These are phyloP conservation scores for Vitis rotundifolia DNA, from an alignment of 164 flowering plant species.

Conservation along the genomic window DNA sequence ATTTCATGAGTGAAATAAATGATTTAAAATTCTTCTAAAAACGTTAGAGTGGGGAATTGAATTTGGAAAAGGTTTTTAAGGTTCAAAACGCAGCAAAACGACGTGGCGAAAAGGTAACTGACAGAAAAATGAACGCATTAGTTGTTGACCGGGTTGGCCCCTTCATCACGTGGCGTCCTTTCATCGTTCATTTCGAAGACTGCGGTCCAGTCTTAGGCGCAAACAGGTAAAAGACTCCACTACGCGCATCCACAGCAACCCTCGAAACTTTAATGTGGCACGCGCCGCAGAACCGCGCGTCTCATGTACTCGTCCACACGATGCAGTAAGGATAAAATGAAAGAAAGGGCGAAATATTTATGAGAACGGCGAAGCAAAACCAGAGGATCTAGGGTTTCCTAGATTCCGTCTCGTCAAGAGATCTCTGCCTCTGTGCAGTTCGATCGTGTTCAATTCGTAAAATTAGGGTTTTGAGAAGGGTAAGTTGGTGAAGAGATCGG, in stretches of 20 bases:
- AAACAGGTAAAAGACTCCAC: not conserved
- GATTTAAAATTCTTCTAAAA: no score
- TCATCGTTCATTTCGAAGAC: slow-evolving; percentile 1
- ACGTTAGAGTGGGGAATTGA: no score
- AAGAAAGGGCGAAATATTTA: not conserved
- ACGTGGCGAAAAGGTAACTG: not conserved
- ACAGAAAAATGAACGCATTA: not conserved
- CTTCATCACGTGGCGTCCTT: not conserved
- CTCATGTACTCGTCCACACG: not conserved
- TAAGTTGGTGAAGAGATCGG: not conserved
- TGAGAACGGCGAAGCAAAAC: slow-evolving; percentile 15
- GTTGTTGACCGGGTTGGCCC: not conserved
- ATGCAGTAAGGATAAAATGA: not conserved
- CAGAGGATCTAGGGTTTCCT: slow-evolving; percentile 40
- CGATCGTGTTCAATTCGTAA: slow-evolving; percentile 1
- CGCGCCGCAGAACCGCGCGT: not conserved
- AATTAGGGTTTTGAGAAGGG: slow-evolving; percentile 6
- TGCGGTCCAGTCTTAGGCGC: not conserved
- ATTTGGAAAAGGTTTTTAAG: no score
- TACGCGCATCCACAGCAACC: not conserved
- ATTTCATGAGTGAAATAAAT: no score
- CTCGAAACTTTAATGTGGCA: not conserved
- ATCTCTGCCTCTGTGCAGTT: not conserved
- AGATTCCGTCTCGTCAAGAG: slow-evolving; percentile 12
- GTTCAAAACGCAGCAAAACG: no score